Evolutionary conservation across 148 eudicot genomes (phyloP).

Genomic region (Gaultheria prostrata): DNA sequence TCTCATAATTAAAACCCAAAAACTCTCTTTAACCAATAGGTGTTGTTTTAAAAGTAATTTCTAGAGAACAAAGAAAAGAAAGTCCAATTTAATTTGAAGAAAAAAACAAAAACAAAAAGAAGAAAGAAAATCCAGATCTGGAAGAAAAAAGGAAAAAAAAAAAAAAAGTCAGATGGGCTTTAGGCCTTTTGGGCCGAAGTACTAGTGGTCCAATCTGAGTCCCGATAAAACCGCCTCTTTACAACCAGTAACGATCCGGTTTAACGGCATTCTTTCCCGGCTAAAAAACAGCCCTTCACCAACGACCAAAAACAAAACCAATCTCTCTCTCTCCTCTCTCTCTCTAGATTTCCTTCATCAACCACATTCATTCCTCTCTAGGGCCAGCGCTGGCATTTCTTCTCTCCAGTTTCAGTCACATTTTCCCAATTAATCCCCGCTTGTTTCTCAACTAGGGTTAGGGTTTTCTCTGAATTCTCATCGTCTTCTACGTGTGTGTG

Average conservation of each 20-base stretch:
- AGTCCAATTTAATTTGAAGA: no score
- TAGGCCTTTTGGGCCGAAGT: not conserved
- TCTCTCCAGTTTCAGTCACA: not conserved
- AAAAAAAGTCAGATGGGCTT: not conserved
- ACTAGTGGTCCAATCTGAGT: not conserved
- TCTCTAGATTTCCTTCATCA: slow-evolving; percentile 31
- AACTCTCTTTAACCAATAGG: no score
- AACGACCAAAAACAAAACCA: no score
- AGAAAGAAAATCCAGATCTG: no score
- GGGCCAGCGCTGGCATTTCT: slow-evolving; percentile 29
- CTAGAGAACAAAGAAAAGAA: no score
- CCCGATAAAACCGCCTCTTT: slow-evolving; percentile 14
- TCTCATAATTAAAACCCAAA: no score
- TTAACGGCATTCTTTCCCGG: slow-evolving; percentile 45
- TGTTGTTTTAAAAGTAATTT: no score
- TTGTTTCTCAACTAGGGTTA: slow-evolving; percentile 19
- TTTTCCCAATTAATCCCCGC: not conserved
- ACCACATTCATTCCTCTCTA: slow-evolving; percentile 11
- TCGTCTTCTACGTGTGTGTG: not conserved
- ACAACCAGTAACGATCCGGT: slow-evolving; percentile 18
- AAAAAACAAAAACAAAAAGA: no score
- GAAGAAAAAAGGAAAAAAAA: not conserved
- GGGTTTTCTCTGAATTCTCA: slow-evolving; percentile 17
- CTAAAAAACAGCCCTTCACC: slow-evolving; percentile 17
- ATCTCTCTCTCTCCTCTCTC: slow-evolving; percentile 22